Conservation (phyloP, 805 yeast species). For the Kazachstania psychrophila region DNA sequence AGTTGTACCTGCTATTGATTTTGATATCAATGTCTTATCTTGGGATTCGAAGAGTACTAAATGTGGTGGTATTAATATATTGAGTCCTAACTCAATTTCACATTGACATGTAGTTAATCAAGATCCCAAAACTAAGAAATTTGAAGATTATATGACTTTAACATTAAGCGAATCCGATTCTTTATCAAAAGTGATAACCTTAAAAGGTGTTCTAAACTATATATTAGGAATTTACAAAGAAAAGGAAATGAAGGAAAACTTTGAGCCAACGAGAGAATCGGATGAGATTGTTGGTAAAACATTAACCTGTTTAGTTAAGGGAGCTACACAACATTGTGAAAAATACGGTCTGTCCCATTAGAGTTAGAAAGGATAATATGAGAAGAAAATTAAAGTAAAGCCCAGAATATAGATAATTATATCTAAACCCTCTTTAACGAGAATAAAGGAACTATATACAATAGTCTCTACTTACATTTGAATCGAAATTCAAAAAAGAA, state of each 20-base stretch:
- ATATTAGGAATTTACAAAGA: conserved; percentile 27
- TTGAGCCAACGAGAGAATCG: conserved; percentile 7
- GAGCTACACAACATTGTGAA: conserved; percentile 6
- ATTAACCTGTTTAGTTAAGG: conserved; percentile 2
- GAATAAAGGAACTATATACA: no score
- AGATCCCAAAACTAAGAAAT: conserved; percentile 9
- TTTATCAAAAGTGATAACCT: conserved; percentile 29
- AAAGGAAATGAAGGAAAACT: conserved; percentile 9
- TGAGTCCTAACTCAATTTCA: conserved; percentile 15
- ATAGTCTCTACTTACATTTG: no score
- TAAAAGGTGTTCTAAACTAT: conserved; percentile 33
- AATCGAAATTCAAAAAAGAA: no score
- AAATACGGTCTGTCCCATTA: conserved; percentile 11
- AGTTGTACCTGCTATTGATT: conserved; percentile 12
- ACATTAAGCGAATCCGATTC: conserved; percentile 34
- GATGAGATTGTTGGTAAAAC: conserved; percentile 6
- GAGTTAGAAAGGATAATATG: no score
- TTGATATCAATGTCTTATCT: conserved; percentile 9
- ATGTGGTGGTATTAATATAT: conserved; percentile 11
- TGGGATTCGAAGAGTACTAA: conserved; percentile 11
- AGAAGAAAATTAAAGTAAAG: no score
- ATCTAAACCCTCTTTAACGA: no score
- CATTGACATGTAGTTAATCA: conserved; percentile 15
- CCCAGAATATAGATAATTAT: no score
- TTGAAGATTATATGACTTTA: conserved; percentile 33